These are phyloP conservation scores for Hypoxylon rickii DNA, from an alignment of 495 filamentous ascomycete genomes.

Conservation along the genomic window DNA sequence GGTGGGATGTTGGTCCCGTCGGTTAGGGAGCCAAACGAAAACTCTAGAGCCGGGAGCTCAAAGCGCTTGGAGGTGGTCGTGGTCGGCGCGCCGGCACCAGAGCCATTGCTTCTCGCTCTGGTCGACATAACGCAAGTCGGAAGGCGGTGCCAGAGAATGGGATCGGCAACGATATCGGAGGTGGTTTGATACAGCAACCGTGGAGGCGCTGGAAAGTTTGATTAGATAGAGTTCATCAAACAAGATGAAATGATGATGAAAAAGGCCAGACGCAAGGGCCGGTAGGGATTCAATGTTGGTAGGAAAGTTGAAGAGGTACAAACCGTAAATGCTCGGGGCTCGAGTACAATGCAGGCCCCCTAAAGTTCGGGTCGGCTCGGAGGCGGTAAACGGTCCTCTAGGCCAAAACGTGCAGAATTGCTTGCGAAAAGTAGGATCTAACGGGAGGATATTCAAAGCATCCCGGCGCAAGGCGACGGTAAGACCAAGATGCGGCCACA, in stretches of 20 bases:
- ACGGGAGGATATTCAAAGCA: slow-evolving; percentile 25
- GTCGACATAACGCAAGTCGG: slow-evolving; percentile 28
- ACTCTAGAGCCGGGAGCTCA: slow-evolving; percentile 56
- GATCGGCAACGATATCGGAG: slow-evolving; percentile 18
- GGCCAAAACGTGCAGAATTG: slow-evolving; percentile 8
- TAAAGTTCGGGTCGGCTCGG: slow-evolving; percentile 24
- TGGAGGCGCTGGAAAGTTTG: slow-evolving; percentile 8
- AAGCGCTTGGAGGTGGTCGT: slow-evolving; percentile 48
- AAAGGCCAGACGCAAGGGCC: slow-evolving; percentile 18
- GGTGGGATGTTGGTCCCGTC: slow-evolving; percentile 63
- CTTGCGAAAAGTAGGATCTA: slow-evolving; percentile 11
- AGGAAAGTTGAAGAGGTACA: slow-evolving; percentile 10
- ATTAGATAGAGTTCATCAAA: slow-evolving; percentile 13
- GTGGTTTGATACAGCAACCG: slow-evolving; percentile 11
- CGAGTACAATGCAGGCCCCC: slow-evolving; percentile 19
- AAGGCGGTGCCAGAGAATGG: too few species aligned
- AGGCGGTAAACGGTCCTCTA: slow-evolving; percentile 9
- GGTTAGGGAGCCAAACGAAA: slow-evolving; percentile 57
- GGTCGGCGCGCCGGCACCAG: slow-evolving; percentile 18
- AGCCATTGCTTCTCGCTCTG: slow-evolving; percentile 27
- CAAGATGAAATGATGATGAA: slow-evolving; percentile 18
- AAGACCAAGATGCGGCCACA: slow-evolving; percentile 14
- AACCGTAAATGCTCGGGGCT: slow-evolving; percentile 27
- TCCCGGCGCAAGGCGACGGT: slow-evolving; percentile 32
- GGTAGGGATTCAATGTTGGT: slow-evolving; percentile 1